Evolutionary conservation across 2,329 filamentous ascomycete species (phyloP).

Genomic region (Monosporascus sp.): DNA sequence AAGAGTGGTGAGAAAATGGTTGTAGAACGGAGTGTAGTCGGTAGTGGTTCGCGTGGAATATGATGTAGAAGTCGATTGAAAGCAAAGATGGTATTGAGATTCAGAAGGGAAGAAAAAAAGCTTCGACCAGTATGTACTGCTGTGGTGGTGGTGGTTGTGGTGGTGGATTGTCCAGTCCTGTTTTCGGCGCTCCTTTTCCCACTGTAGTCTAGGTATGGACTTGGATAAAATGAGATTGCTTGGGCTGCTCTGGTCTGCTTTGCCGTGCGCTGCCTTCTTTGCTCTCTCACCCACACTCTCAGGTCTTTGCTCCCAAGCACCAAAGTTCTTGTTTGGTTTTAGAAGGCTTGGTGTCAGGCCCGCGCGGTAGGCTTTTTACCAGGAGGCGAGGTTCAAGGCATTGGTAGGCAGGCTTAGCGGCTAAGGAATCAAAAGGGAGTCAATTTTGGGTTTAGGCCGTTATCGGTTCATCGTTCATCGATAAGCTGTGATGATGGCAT

Average conservation of each 20-base stretch:
- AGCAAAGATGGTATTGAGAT: background rate
- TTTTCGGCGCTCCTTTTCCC: too few relatives aligned
- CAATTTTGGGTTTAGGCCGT: background rate
- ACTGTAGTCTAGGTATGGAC: too few relatives aligned
- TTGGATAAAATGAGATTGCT: too few relatives aligned
- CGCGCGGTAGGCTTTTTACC: background rate
- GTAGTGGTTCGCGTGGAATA: conserved; percentile 18
- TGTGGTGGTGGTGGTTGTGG: too few relatives aligned
- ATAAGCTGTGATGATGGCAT: background rate
- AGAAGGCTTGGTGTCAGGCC: background rate
- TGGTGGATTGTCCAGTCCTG: too few relatives aligned
- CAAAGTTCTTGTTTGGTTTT: too few relatives aligned
- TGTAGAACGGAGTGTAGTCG: conserved; percentile 1
- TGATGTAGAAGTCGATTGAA: conserved; percentile 7
- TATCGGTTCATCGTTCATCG: background rate
- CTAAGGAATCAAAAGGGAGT: conserved; percentile 25
- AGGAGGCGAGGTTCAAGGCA: conserved; percentile 31
- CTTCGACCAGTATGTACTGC: background rate
- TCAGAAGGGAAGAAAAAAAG: background rate
- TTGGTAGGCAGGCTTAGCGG: conserved; percentile 24
- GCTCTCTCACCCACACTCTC: too few relatives aligned
- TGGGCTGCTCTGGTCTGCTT: too few relatives aligned
- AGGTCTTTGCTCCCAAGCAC: too few relatives aligned
- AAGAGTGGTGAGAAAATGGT: background rate
- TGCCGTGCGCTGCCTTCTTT: too few relatives aligned